Base-by-base conservation (phyloP, 2,329 filamentous ascomycete genomes). In the Epichloe amarillans region DNA sequence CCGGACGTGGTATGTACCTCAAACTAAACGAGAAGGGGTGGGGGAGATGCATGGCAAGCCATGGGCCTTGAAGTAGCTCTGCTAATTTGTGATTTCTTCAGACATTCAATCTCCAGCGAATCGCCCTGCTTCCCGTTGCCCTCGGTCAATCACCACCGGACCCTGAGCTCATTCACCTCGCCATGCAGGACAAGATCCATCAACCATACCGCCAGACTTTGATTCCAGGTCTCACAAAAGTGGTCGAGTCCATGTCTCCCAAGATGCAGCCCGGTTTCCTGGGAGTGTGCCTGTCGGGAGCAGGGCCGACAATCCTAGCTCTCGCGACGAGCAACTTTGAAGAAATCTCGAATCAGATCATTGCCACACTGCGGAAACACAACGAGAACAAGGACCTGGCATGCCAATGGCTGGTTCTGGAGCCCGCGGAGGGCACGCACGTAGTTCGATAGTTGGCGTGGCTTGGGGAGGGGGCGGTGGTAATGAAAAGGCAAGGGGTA, bases 181-280 rank as follows among this genome's bases (percentile, higher is more conserved):
- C 90, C 45, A 98, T 98, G 93, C 93, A 97, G 71, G 93, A 98
- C 73, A 95, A 90, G 70, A 82, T 98, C 54, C 93, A 98, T 71
- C 93, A 98, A 69, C 93, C 89, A 42, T 97, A 98, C 72, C 84
- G 93, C 50, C 84, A 93, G 69, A 84, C 79, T 2, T 79, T 98
- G 55, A 95, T 98, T 58, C 93, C 93, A 1, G 93, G 91, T 0
- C 76, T 98, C 52, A 85, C 86, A 15, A 86, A 95, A 64, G 91
- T 98, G 50, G 81, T 98, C 49, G 81, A 88, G 65, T 91, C 85
- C 53, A 90, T 97, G 73, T 95, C 87, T 11, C 93, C 91, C 30
- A 79, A 80, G 62, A 85, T 85, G 5, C 88, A 96, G 64, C 83
- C 86, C 2, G 93, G 93, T 5, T 80, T 98, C 50, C 76, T 96